Conservation (phyloP, 495 filamentous ascomycete genomes). For the Poronia punctata region DNA sequence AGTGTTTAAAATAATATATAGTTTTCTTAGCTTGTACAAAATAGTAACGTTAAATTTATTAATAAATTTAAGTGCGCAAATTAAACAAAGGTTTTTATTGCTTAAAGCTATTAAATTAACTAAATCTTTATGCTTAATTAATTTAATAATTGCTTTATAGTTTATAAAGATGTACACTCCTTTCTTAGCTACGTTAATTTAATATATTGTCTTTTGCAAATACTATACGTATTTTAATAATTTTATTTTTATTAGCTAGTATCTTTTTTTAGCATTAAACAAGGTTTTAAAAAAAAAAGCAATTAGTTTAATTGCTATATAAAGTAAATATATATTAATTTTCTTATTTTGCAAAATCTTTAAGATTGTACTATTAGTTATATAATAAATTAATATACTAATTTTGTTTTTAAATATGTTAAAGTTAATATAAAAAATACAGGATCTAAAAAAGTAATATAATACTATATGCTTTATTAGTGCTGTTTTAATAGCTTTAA, state of each 20-base stretch:
- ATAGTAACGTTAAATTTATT: not conserved
- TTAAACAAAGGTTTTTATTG: slow-evolving; percentile 2
- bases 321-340: not conserved
- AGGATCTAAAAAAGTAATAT: not conserved
- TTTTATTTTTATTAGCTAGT: slow-evolving; percentile 4
- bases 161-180: not conserved
- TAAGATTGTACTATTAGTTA: not conserved
- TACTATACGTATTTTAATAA: not conserved
- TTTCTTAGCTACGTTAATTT: not conserved
- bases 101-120: not conserved
- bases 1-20: slow-evolving; percentile 4
- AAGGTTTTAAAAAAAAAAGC: not conserved
- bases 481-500: not conserved
- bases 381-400: not conserved
- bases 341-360: not conserved
- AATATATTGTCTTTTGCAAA: not conserved
- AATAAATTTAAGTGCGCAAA: slow-evolving; percentile 1
- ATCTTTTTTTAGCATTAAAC: not conserved
- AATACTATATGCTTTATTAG: slow-evolving; percentile 1
- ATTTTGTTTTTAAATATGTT: not conserved
- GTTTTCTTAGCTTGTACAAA: slow-evolving; percentile 1
- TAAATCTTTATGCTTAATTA: not conserved
- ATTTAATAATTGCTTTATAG: not conserved
- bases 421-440: slow-evolving; percentile 2
- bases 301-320: not conserved